Evolutionary conservation across 2,329 filamentous ascomycete genomes (phyloP).

Genomic region (Cercospora beticola): DNA sequence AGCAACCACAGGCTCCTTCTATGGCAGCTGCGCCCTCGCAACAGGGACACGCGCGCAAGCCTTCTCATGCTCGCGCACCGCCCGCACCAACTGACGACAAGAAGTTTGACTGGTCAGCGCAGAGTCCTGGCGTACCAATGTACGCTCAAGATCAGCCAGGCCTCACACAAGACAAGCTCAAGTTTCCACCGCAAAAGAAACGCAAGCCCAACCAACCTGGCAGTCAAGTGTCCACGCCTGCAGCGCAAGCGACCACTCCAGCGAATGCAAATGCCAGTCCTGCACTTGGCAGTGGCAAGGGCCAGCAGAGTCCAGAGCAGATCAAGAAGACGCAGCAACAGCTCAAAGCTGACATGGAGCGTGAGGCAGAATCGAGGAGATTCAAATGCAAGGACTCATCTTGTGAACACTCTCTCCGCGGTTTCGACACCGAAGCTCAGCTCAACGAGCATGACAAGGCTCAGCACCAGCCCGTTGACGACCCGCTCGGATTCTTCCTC

Average conservation of each 20-base stretch:
- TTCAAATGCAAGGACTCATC: constrained; percentile 55
- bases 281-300: constrained; percentile 38
- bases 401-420: constrained; percentile 55
- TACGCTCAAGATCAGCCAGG: constrained; percentile 52
- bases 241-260: constrained; percentile 37
- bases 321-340: constrained; percentile 42
- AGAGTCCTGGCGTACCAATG: constrained; percentile 55
- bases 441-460: constrained; percentile 57
- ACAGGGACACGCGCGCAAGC: constrained; percentile 29
- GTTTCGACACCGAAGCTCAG: constrained; percentile 49
- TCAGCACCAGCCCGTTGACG: constrained; percentile 54
- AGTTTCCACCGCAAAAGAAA: constrained; percentile 58
- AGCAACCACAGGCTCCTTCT: constrained; percentile 13
- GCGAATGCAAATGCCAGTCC: constrained; percentile 43
- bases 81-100: constrained; percentile 39
- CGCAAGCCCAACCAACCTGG: constrained; percentile 48
- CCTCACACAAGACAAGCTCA: constrained; percentile 58
- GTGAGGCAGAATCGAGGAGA: constrained; percentile 44
- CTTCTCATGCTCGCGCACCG: constrained; percentile 32
- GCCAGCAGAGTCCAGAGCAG: constrained; percentile 44
- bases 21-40: constrained; percentile 28
- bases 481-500: constrained; percentile 58
- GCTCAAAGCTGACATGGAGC: constrained; percentile 44
- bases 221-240: constrained; percentile 45
- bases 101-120: constrained; percentile 35